Evolutionary conservation across 208 protist genomes (phyloP), one percentile per base, ranked within the genome.

Genomic region (Trypanosoma congolense): DNA sequence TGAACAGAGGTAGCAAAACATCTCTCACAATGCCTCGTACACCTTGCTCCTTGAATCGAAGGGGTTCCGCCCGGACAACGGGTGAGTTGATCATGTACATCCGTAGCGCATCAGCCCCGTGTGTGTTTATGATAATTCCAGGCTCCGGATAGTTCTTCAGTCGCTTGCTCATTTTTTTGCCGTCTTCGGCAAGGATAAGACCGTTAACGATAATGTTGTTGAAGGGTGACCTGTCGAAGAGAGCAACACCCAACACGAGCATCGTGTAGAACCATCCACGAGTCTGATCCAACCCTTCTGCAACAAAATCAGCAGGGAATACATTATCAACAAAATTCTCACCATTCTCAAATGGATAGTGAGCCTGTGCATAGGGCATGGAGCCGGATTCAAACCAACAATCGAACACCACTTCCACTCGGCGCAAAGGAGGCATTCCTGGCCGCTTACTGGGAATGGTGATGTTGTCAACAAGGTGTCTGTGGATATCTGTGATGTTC

Each of bases 261-360:
- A 99, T 78, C 1, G 99, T 99, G 87, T 99, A 99, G 84, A 99
- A 99, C 98, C 98, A 99, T 9, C 97, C 97, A 42, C 97, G 81
- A 4, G 97, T 99, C 77, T 99, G 97, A 58, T 99, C 98, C 14
- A 99, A 66, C 46, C 97, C 98, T 77, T 99, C 98, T 35, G 97
- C 98, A 51, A 99, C 98, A 73, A 99, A 99, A 83, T 99, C 96
- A 29, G 97, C 98, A 18, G 98, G 98, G 86, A 99, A 99, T 46
- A 62, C 51, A 14, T 61, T 52, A 30, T 84, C 43, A 24, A 85
- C 31, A 65, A 98, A 98, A 18, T 62, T 46, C 31, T 99, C 97
- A 65, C 97, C 83, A 77, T 99, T 99, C 72, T 99, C 97, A 61
- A 99, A 99, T 31, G 99, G 99, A 79, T 99, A 99, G 82, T 99